Evolutionary conservation across 1,284 basidiomycete genomes (phyloP).

Genomic region (Cryptococcus sp.): DNA sequence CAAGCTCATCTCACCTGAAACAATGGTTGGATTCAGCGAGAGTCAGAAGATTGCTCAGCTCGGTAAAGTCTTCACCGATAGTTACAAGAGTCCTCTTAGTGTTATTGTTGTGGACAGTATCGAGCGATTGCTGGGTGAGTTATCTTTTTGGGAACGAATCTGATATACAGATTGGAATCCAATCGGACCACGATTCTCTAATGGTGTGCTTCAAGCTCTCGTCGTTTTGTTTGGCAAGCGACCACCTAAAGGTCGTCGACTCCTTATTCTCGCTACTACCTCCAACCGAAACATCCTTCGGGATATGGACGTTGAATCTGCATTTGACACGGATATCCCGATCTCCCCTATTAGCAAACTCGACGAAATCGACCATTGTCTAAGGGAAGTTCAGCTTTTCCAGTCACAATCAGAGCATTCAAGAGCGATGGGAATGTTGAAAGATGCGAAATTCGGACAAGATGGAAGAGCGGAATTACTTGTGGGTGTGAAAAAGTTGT

Average conservation of each 20-base stretch:
- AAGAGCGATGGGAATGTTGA: conserved; percentile 63
- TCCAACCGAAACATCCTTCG: conserved; percentile 80
- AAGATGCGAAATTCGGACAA: conserved; percentile 67
- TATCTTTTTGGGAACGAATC: not conserved
- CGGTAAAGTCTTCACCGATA: conserved; percentile 91
- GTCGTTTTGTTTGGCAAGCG: conserved; percentile 82
- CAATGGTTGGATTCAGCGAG: conserved; percentile 94
- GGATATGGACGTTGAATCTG: conserved; percentile 83
- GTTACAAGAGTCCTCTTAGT: conserved; percentile 94
- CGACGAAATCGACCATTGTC: conserved; percentile 66
- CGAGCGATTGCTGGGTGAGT: conserved; percentile 77
- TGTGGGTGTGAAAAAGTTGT: conserved; percentile 89
- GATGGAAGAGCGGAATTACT: conserved; percentile 56
- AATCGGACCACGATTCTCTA: conserved; percentile 93
- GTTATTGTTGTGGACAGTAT: conserved; percentile 96
- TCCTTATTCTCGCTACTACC: conserved; percentile 89
- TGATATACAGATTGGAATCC: conserved; percentile 81
- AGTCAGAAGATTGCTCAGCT: conserved; percentile 86
- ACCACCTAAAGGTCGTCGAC: conserved; percentile 91
- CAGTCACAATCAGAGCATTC: conserved; percentile 56
- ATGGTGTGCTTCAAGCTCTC: conserved; percentile 85
- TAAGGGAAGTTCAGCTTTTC: conserved; percentile 83
- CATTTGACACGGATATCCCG: conserved; percentile 83
- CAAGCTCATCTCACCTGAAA: conserved; percentile 93
- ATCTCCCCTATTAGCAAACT: conserved; percentile 78